phyloP scores from a whole-genome alignment of 2,329 filamentous ascomycete genomes.

The Monilinia fructicola region DNA sequence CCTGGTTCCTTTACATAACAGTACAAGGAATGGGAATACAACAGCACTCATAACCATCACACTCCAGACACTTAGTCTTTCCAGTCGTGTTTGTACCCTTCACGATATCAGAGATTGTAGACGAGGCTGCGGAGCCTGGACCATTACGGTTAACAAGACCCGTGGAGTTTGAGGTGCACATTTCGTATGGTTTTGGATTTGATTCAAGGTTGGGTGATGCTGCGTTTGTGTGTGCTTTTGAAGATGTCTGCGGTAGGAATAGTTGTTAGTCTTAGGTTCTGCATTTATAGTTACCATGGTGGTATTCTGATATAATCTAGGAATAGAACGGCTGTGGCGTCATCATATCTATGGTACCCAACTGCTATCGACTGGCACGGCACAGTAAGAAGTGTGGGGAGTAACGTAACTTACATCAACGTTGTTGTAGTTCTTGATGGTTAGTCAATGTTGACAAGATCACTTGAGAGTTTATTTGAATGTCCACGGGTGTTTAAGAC shows the following conservation, averaged over 20 bases:
- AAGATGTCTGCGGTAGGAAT: neutral
- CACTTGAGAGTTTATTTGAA: neutral
- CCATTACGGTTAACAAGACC: constrained; percentile 22
- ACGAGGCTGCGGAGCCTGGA: constrained; percentile 35
- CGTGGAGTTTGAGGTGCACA: constrained; percentile 24
- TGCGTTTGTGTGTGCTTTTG: neutral
- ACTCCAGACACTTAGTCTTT: constrained; percentile 52
- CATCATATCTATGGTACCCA: constrained; percentile 5
- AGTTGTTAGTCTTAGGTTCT: neutral
- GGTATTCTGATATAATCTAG: neutral
- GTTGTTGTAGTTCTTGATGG: neutral
- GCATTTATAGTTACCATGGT: neutral
- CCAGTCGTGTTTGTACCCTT: constrained; percentile 47
- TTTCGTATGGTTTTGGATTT: constrained; percentile 5
- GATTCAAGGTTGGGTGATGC: neutral
- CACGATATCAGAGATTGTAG: constrained; percentile 51
- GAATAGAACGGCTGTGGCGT: neutral
- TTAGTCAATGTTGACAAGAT: neutral
- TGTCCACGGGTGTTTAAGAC: neutral
- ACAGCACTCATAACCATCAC: constrained; percentile 54
- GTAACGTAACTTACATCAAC: constrained; percentile 9
- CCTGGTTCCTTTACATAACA: constrained; percentile 45
- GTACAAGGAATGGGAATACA: constrained; percentile 52
- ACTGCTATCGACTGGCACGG: neutral
- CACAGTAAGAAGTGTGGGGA: constrained; percentile 4